Evolutionary conservation across 2,329 filamentous ascomycete species (phyloP), one percentile per base, ranked within the genome.

Genomic region (Magnaporthiopsis rhizophila): DNA sequence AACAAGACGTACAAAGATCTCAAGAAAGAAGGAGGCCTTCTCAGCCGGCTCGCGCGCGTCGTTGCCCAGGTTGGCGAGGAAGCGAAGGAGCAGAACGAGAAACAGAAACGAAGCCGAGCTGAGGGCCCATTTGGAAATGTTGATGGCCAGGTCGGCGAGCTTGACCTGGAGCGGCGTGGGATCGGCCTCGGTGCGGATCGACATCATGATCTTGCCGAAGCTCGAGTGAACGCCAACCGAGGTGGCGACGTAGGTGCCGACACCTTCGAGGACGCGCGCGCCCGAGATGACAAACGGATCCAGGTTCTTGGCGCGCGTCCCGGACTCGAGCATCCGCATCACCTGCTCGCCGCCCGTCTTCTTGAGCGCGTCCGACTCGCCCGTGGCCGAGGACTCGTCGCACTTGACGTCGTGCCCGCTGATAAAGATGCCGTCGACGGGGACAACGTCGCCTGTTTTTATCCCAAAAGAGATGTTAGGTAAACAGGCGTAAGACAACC

Each of bases 371-470:
- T 92, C 89, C 1, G 89, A 92, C 76, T 92, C 89, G 69, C 89
- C 89, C n/a, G 89, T 92, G 2, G 89, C 87, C 68, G 90, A 89
- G 5, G 88, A 90, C 74, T 92, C 89, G 74, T 92, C 89, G 68
- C 89, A 91, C 71, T 89, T 91, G 70, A 92, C 81, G 66, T 89
- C 87, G 74, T 89, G 89, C 13, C 89, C 89, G 65, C 89, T 81
- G 64, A 92, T 88, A 65, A 90, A 83, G 62, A 92, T 80, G 65
- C 89, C 89, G 68, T 92, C 89, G 1, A 89, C 59, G n/a, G 59
- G 59, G 12, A 53, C 45, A 21, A 61, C 59, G 7, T 61, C 59
- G 18, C 45, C 45, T 53, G 4, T 4, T 21, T 53, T 13, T 2
- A 1, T 38, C 5, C 12, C 4, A 38, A 38, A 3, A 15, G 36